Conservation (phyloP, 2,329 filamentous ascomycete species). For the Xylariaceae sp. region DNA sequence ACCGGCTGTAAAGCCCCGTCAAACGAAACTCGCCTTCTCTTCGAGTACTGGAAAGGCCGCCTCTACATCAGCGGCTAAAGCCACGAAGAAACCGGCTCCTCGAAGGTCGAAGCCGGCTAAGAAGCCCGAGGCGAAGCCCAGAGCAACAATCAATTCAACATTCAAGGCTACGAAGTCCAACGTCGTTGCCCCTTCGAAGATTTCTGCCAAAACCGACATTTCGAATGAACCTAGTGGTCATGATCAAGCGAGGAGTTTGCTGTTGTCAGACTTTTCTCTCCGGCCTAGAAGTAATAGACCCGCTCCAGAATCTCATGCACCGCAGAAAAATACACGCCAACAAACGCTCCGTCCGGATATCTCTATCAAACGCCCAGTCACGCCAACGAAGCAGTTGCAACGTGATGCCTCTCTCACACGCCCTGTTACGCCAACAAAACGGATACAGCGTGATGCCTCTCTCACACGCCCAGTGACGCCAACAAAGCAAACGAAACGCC, state of each 20-base stretch:
- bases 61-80: conserved; percentile 31
- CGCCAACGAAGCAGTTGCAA: conserved; percentile 23
- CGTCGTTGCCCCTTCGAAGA: conserved; percentile 18
- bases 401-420: conserved; percentile 5
- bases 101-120: conserved; percentile 38
- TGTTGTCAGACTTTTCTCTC: conserved; percentile 29
- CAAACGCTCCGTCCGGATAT: conserved; percentile 12
- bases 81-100: conserved; percentile 30
- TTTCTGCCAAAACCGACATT: conserved; percentile 26
- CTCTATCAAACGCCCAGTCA: conserved; percentile 21
- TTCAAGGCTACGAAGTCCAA: conserved; percentile 30
- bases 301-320: conserved; percentile 5
- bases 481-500: conserved; percentile 16
- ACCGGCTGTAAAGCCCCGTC: conserved; percentile 42
- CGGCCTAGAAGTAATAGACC: conserved; percentile 24
- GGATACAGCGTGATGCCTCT: conserved; percentile 7
- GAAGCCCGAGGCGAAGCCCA: conserved; percentile 40
- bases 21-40: conserved; percentile 47
- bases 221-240: conserved; percentile 17
- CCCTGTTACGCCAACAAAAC: conserved; percentile 19
- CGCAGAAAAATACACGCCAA: conserved; percentile 14
- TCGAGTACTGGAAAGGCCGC: conserved; percentile 23
- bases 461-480: conserved; percentile 26
- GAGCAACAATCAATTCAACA: conserved; percentile 28
- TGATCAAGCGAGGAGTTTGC: conserved; percentile 13